Evolutionary conservation across 805 yeast genomes (phyloP).

Genomic region (Wickerhamiella nectarea): DNA sequence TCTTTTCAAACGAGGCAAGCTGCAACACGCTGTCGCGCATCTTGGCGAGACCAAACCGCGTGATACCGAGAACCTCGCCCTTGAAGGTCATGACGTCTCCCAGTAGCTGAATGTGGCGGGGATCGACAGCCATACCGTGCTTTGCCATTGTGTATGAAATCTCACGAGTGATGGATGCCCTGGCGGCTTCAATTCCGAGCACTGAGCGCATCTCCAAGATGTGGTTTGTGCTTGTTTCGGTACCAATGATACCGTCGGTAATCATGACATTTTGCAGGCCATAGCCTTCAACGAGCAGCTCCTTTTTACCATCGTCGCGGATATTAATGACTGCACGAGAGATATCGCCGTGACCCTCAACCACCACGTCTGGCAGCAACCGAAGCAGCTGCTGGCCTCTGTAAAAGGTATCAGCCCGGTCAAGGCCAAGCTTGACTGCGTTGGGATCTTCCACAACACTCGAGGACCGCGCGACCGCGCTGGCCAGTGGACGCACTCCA

Average conservation of each 20-base stretch:
- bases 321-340: conserved; percentile 94
- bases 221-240: conserved; percentile 80
- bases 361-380: conserved; percentile 72
- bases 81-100: conserved; percentile 99
- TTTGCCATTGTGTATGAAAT: conserved; percentile 96
- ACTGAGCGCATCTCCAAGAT: conserved; percentile 79
- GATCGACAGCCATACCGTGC: conserved; percentile 99
- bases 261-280: conserved; percentile 94
- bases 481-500: conserved; percentile 12
- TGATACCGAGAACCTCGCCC: conserved; percentile 96
- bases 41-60: conserved; percentile 93
- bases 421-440: conserved; percentile 8
- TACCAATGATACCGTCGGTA: conserved; percentile 90
- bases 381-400: conserved; percentile 84
- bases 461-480: neutral
- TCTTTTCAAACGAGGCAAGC: conserved; percentile 93
- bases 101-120: conserved; percentile 92
- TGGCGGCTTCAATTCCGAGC: conserved; percentile 95
- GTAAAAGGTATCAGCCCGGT: conserved; percentile 52
- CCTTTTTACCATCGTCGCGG: conserved; percentile 66
- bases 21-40: conserved; percentile 98
- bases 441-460: neutral
- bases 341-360: conserved; percentile 83
- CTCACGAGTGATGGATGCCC: conserved; percentile 83
- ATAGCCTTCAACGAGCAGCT: conserved; percentile 91